These are phyloP conservation scores for Phytopythium vexans DNA, from an alignment of 352 stramenopile genomes.

Conservation along the genomic window DNA sequence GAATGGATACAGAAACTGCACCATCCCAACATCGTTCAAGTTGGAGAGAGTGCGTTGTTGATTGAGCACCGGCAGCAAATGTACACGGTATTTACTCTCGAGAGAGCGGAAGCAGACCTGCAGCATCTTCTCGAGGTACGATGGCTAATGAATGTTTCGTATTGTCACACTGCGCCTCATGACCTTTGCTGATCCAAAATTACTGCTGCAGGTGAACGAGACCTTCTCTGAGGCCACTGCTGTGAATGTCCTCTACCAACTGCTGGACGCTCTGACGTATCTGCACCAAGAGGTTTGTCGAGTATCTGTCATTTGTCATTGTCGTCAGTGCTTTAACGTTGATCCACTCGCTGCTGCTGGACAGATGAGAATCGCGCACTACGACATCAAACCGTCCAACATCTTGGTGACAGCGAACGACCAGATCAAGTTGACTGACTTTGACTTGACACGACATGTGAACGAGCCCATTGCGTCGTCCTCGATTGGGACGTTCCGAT, in stretches of 20 bases:
- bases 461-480: slow-evolving; percentile 55
- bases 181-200: slow-evolving; percentile 1
- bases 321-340: not conserved
- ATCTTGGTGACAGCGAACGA: slow-evolving; percentile 91
- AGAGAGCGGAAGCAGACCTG: slow-evolving; percentile 65
- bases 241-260: slow-evolving; percentile 61
- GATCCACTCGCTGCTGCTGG: not conserved
- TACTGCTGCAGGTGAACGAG: slow-evolving; percentile 39
- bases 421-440: slow-evolving; percentile 90
- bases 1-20: slow-evolving; percentile 43
- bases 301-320: not conserved
- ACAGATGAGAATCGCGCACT: slow-evolving; percentile 76
- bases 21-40: slow-evolving; percentile 64
- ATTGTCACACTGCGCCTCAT: not conserved
- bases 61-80: slow-evolving; percentile 67
- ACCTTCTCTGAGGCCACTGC: slow-evolving; percentile 57
- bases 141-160: not conserved
- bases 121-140: slow-evolving; percentile 71
- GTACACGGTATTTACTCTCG: slow-evolving; percentile 77
- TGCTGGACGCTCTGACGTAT: slow-evolving; percentile 66
- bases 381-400: slow-evolving; percentile 97
- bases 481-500: slow-evolving; percentile 68
- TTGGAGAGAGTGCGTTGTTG: slow-evolving; percentile 51
- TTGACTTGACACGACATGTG: slow-evolving; percentile 77
- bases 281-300: slow-evolving; percentile 62